Evolutionary conservation across 805 yeast species (phyloP), one percentile per base, ranked within the genome.

Genomic region (Yamadazyma insecticola): DNA sequence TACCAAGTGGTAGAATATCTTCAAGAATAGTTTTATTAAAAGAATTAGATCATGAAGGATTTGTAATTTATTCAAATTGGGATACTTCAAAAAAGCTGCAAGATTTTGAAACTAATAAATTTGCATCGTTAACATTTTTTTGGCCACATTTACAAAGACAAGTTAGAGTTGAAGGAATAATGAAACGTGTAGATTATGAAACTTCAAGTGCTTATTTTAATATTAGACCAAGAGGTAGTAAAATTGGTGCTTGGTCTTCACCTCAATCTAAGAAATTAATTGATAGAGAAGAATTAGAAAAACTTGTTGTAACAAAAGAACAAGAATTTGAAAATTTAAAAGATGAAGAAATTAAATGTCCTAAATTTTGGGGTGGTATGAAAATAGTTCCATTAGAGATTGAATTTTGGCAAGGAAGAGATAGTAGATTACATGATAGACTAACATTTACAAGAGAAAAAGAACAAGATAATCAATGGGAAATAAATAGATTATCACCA

Each of bases 361-460:
- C 98, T 11, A 89, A 84, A 21, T 81, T 66, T 53, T 92, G 98
- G 98, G 98, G 97, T 33, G 98, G 98, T 1, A 53, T 92, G 29
- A 72, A 95, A 50, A 70, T 92, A 12, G 77, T 82, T 24, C 98
- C 98, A 4, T 61, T 85, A 27, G 95, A 87, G 51, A 73, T 90
- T 43, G 98, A 92, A 61, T 92, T 90, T 52, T 92, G 97, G 97
- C 98, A 92, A 63, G 98, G 98, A 12, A 77, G 98, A 41, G 69
- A 73, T 37, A 81, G 85, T 50, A 74, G 98, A 55, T 66, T 90
- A 30, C 98, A 92, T 56, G 98, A 92, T 57, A 74, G 98, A 45
- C 67, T 89, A 30, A 75, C 79, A 10, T 89, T 72, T 58, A 70
- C 73, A 39, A 70, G 94, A 53, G 75, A 72, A 15, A 43, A 53